Percentiles rank a stretch among this genome's conserved stretches.
These are phyloP conservation scores for Cladophialophora yegresii DNA, from an alignment of 2,329 filamentous ascomycete genomes.

Conservation along the genomic window DNA sequence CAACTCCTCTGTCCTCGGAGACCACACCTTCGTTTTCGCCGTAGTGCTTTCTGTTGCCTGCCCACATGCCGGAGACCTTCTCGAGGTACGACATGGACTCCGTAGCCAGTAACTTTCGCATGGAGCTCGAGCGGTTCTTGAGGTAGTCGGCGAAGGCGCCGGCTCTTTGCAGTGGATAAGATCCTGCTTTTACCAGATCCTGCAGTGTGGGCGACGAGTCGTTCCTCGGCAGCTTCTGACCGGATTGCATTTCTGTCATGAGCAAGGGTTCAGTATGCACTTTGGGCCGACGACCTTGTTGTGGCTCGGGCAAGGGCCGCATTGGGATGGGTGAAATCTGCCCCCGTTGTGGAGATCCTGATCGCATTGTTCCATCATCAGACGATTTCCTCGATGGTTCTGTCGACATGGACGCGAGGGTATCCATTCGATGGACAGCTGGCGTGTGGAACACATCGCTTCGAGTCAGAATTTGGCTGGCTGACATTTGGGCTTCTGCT, in stretches of 20 bases:
- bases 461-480: constrained; percentile 83
- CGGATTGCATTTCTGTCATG: constrained; percentile 15
- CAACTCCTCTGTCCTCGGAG: constrained; percentile 64
- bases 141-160: constrained; percentile 81
- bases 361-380: constrained; percentile 37
- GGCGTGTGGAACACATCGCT: constrained; percentile 88
- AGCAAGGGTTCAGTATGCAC: constrained; percentile 11
- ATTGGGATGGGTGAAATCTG: constrained; percentile 23
- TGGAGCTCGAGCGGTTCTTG: constrained; percentile 73
- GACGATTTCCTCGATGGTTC: constrained; percentile 48
- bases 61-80: constrained; percentile 97
- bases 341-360: constrained; percentile 28
- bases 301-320: background rate
- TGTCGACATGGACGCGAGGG: constrained; percentile 38
- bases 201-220: constrained; percentile 55
- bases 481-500: constrained; percentile 70
- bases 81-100: constrained; percentile 96
- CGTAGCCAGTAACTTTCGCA: constrained; percentile 79
- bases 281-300: constrained; percentile 14
- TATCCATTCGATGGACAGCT: constrained; percentile 55
- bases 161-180: constrained; percentile 80
- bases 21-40: constrained; percentile 67
- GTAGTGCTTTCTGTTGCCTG: constrained; percentile 87
- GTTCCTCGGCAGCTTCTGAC: constrained; percentile 19
- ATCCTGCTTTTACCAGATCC: constrained; percentile 62